A percentile compares a stretch with the other conserved stretches of the same genome.
Conservation (phyloP, 1,139 yeast species). For the Pichia sp. region DNA sequence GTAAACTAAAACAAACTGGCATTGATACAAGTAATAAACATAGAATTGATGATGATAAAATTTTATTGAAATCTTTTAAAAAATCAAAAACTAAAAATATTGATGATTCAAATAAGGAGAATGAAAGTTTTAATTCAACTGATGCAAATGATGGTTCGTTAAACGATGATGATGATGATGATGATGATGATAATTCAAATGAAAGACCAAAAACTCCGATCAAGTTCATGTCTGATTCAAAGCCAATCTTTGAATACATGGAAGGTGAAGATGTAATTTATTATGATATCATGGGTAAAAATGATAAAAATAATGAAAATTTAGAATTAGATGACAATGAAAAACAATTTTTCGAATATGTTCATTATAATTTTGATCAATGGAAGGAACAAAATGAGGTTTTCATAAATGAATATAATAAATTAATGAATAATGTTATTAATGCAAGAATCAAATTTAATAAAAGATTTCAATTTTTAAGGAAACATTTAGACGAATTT, state of each 20-base stretch:
- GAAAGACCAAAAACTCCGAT: constrained; percentile 9
- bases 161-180: neutral
- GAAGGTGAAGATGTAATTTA: constrained; percentile 15
- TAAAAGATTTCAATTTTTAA: constrained; percentile 31
- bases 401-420: constrained; percentile 29
- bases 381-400: constrained; percentile 35
- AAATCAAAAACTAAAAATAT: neutral
- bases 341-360: constrained; percentile 21
- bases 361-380: constrained; percentile 28
- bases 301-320: neutral
- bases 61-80: neutral
- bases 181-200: neutral
- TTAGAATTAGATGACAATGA: constrained; percentile 15
- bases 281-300: constrained; percentile 14
- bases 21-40: neutral
- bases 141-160: constrained; percentile 10
- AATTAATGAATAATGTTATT: constrained; percentile 31
- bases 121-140: constrained; percentile 4
- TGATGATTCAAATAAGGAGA: neutral
- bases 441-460: constrained; percentile 35
- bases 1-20: constrained; percentile 1
- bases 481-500: constrained; percentile 31
- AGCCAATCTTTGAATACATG: constrained; percentile 15
- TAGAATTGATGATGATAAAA: neutral
- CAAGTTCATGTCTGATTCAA: constrained; percentile 11